Conservation (phyloP, 805 yeast genomes). For the Candida coleopterorum region DNA sequence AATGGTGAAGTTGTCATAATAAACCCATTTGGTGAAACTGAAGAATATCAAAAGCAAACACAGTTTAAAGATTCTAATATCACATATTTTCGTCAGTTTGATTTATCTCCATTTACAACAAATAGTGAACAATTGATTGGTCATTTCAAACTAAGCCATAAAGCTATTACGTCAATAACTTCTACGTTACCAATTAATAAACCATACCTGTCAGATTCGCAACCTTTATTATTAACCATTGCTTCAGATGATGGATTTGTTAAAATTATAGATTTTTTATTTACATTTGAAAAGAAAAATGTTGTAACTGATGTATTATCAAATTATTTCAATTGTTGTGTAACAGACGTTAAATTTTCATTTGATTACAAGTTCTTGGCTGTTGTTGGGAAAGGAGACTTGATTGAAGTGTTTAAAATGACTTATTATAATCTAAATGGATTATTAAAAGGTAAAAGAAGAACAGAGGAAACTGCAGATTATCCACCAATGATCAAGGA, state of each 20-base stretch:
- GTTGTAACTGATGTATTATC: conserved; percentile 50
- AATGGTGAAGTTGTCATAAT: conserved; percentile 58
- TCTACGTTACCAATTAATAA: conserved; percentile 19
- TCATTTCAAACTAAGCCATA: conserved; percentile 57
- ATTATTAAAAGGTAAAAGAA: conserved; percentile 27
- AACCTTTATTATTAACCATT: conserved; percentile 43
- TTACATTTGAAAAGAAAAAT: conserved; percentile 22
- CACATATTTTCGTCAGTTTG: conserved; percentile 33
- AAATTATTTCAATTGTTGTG: conserved; percentile 61
- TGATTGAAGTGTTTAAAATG: conserved; percentile 37
- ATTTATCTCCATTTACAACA: conserved; percentile 26
- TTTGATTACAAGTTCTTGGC: conserved; percentile 44
- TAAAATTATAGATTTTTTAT: conserved; percentile 48
- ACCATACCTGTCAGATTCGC: conserved; percentile 7
- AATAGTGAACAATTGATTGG: conserved; percentile 31
- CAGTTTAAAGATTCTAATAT: conserved; percentile 25
- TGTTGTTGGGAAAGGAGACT: conserved; percentile 53
- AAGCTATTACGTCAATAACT: conserved; percentile 48
- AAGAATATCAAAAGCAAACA: conserved; percentile 14
- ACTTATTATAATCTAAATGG: conserved; percentile 38
- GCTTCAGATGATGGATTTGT: conserved; percentile 64
- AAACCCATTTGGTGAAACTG: conserved; percentile 24
- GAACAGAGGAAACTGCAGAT: conserved; percentile 37
- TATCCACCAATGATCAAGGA: conserved; percentile 35
- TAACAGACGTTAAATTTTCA: conserved; percentile 45